These are phyloP conservation scores for Crassisporium funariophilum DNA, from an alignment of 768 basidiomycete species.

Conservation along the genomic window DNA sequence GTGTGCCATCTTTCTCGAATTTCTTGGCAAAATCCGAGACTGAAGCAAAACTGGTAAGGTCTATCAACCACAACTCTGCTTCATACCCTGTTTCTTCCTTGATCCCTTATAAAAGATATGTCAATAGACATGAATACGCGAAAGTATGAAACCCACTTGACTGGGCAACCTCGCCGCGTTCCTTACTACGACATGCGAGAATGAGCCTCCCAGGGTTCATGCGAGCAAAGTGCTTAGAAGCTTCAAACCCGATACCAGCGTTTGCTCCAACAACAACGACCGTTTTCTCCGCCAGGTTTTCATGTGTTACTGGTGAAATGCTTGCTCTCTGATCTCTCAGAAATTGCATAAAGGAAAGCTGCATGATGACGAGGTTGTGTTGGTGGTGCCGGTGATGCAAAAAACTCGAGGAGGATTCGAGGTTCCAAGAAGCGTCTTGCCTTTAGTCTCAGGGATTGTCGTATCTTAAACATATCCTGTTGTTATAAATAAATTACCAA, in stretches of 20 bases:
- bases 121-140: too few relatives aligned
- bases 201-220: constrained; percentile 46
- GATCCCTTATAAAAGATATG: constrained; percentile 19
- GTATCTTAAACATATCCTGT: too few relatives aligned
- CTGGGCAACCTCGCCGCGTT: constrained; percentile 38
- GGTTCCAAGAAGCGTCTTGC: not conserved
- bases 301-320: constrained; percentile 30
- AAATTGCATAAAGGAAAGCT: constrained; percentile 16
- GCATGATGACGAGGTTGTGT: constrained; percentile 17
- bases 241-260: constrained; percentile 50
- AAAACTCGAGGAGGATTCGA: too few relatives aligned
- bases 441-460: too few relatives aligned
- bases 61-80: constrained; percentile 42
- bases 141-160: constrained; percentile 27
- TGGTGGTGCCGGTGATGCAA: too few relatives aligned
- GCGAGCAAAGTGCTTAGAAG: constrained; percentile 44
- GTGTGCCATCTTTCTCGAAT: constrained; percentile 30
- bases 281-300: constrained; percentile 46
- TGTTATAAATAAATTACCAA: too few relatives aligned
- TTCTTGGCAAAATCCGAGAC: constrained; percentile 39
- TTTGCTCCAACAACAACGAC: constrained; percentile 56
- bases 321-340: constrained; percentile 21
- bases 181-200: constrained; percentile 37
- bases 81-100: constrained; percentile 34
- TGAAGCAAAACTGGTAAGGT: constrained; percentile 42